Conservation (phyloP, 257 asterid genomes). For the Plantago ovata region DNA sequence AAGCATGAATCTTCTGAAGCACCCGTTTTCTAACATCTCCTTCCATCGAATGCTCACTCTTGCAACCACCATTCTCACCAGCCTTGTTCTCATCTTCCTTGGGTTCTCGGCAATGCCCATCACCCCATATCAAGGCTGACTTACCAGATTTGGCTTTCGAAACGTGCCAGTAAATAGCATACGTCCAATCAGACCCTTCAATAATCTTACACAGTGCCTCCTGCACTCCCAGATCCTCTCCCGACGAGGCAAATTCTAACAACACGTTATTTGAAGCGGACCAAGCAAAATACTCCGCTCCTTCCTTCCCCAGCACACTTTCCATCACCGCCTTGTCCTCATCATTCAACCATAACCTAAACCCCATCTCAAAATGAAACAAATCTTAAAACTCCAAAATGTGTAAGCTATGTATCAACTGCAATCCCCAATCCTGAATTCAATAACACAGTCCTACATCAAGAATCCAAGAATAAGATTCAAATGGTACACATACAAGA, state of each 20-base stretch:
- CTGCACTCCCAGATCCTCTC: conserved; percentile 72
- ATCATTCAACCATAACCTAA: conserved; percentile 52
- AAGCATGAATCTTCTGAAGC: conserved; percentile 64
- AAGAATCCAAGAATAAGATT: too few species aligned
- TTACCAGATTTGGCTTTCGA: conserved; percentile 83
- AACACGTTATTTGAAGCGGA: conserved; percentile 64
- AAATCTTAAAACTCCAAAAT: conserved; percentile 10
- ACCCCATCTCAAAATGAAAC: conserved; percentile 45
- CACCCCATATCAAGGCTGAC: conserved; percentile 96
- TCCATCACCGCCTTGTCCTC: conserved; percentile 58
- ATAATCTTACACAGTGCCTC: conserved; percentile 59
- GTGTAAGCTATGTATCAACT: not conserved
- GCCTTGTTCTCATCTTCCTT: conserved; percentile 36
- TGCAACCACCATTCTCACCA: conserved; percentile 12
- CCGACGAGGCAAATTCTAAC: conserved; percentile 61
- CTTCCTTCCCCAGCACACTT: conserved; percentile 69
- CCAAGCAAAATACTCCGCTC: conserved; percentile 70
- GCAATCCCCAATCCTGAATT: too few species aligned
- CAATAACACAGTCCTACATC: too few species aligned
- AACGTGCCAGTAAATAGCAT: conserved; percentile 95
- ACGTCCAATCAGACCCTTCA: conserved; percentile 81
- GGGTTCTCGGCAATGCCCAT: conserved; percentile 68
- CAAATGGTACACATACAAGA: too few species aligned
- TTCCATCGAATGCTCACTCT: conserved; percentile 19
- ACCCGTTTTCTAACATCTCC: conserved; percentile 54